phyloP scores from a whole-genome alignment of 2,329 filamentous ascomycete genomes.

The Nemania bipapillata region DNA sequence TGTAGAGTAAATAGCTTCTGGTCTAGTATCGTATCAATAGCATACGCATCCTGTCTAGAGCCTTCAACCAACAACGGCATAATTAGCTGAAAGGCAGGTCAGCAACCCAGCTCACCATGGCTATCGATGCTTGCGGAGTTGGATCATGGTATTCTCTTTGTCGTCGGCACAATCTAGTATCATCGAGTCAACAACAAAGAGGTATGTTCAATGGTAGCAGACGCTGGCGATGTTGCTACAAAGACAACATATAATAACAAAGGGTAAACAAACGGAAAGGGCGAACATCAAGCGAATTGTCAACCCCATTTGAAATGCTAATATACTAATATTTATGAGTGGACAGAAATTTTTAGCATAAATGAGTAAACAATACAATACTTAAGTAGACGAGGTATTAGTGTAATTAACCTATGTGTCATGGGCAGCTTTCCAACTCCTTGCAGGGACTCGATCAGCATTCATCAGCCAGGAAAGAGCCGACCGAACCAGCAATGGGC shows the following conservation, averaged over 20 bases:
- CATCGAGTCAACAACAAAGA: background rate
- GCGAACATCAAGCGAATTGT: background rate
- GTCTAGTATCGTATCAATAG: background rate
- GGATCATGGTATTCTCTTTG: conserved; percentile 1
- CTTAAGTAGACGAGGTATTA: background rate
- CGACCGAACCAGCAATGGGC: background rate
- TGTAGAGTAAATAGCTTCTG: background rate
- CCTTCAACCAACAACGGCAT: background rate
- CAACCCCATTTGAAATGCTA: background rate
- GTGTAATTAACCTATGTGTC: background rate
- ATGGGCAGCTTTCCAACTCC: background rate
- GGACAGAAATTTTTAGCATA: background rate
- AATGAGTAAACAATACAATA: background rate
- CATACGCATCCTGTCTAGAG: background rate
- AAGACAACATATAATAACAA: background rate
- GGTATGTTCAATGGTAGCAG: background rate
- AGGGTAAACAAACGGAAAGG: background rate
- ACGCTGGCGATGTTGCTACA: background rate
- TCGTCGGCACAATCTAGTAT: background rate
- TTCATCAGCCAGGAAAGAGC: no score
- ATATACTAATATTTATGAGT: background rate
- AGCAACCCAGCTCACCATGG: background rate
- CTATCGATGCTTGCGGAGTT: conserved; percentile 22
- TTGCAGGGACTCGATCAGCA: background rate
- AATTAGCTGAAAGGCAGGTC: conserved; percentile 3